Evolutionary conservation across 805 yeast species (phyloP).

Genomic region (Lipomyces sp.): DNA sequence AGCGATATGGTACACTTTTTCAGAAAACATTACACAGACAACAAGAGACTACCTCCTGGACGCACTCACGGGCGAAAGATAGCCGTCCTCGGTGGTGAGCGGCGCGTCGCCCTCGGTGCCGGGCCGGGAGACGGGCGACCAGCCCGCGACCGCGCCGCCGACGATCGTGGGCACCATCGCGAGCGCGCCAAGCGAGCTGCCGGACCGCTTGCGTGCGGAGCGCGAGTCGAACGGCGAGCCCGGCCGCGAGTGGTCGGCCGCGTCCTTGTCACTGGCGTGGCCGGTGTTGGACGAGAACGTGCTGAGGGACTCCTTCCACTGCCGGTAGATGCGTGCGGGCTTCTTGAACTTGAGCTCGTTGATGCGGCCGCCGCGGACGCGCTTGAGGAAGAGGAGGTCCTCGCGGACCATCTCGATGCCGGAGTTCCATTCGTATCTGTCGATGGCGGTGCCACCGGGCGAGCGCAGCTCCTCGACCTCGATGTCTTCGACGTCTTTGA

Average conservation of each 20-base stretch:
- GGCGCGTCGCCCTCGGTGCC: no score
- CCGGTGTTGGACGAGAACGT: constrained; percentile 10
- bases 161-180: constrained; percentile 55
- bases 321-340: constrained; percentile 29
- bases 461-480: constrained; percentile 17
- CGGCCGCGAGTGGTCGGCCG: background rate
- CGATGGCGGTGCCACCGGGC: constrained; percentile 14
- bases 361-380: constrained; percentile 43
- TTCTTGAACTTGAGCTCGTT: constrained; percentile 32
- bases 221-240: background rate
- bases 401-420: constrained; percentile 42
- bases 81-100: no score
- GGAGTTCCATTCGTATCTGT: constrained; percentile 39
- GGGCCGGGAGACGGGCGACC: no score
- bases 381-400: constrained; percentile 38
- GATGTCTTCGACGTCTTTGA: constrained; percentile 27
- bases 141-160: constrained; percentile 58
- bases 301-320: constrained; percentile 29
- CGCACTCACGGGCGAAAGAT: constrained; percentile 14
- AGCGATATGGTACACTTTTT: no score
- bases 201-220: constrained; percentile 18
- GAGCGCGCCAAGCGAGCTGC: constrained; percentile 42
- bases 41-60: no score
- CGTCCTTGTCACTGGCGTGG: background rate
- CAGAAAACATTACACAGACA: no score